Evolutionary conservation across 257 asterid species (phyloP), one percentile per base, ranked within the genome.

Genomic region (Jacaranda mimosifolia): DNA sequence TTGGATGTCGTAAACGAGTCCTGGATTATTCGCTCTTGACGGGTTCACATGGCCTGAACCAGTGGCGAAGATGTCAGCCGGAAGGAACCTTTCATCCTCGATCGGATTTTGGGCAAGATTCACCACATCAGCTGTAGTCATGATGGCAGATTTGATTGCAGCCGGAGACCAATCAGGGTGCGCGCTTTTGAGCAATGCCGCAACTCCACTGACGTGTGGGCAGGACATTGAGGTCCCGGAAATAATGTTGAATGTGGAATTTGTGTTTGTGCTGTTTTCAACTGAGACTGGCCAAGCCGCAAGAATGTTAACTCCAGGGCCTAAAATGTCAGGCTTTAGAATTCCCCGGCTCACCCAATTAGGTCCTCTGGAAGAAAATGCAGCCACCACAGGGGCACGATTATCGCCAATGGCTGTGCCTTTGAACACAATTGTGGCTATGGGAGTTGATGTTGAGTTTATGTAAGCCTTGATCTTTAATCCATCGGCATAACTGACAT

Each of bases 11-110:
- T 87, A 87, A 17, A 87, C 48, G 8, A 87, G 79, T 66, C 92
- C 92, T 0, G 90, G 92, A 62, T 88, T 80, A 59, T 69, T 84
- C 11, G 92, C 88, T 57, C 45, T 79, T 0, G 82, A 74, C 8
- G 89, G 89, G 53, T 86, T 86, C 48, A 86, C 83, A 6, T 88
- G 90, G 68, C 92, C 92, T 3, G 92, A 73, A 12, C 92, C 89
- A 0, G 74, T 76, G 32, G 90, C 82, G 4, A 65, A 88, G 19
- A 79, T 6, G 67, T 53, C 13, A 8, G 92, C 90, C 0, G 86
- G 79, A 2, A 53, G 78, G 18, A 60, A 18, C 7, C 10, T 73
- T 56, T 83, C 72, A 4, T 88, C 88, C 55, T 78, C 76, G 10
- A 86, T 86, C 0, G 71, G 82, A 6, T 62, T 39, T 0, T 26